Percentiles rank a stretch among this genome's conserved stretches.
Conservation (phyloP, 2,329 filamentous ascomycete species). For the Ascocoryne sarcoides region DNA sequence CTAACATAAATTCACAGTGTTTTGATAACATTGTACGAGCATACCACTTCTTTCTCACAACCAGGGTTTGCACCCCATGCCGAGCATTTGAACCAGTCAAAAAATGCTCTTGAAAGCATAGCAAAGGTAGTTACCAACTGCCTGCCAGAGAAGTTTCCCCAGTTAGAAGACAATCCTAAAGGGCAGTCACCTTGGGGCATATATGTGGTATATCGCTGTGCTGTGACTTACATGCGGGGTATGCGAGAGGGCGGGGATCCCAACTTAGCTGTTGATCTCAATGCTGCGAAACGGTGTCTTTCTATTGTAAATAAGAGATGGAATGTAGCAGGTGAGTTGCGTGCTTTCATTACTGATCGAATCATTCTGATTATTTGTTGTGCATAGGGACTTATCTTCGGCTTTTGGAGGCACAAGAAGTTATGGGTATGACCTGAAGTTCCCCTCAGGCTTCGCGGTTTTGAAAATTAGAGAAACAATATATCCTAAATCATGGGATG, state of each 20-base stretch:
- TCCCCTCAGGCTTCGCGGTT: too few relatives aligned
- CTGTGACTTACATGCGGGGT: conserved; percentile 6
- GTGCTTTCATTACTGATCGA: not conserved
- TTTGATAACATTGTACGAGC: conserved; percentile 11
- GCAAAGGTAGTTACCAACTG: too few relatives aligned
- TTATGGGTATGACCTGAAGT: too few relatives aligned
- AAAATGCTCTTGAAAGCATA: too few relatives aligned
- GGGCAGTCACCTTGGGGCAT: conserved; percentile 11
- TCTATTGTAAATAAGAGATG: conserved; percentile 10
- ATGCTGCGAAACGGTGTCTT: conserved; percentile 4
- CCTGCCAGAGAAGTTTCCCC: too few relatives aligned
- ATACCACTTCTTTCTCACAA: conserved; percentile 5
- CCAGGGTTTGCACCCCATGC: too few relatives aligned
- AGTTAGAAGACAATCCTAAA: too few relatives aligned
- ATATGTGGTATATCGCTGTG: conserved; percentile 7
- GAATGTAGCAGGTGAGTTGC: conserved; percentile 9
- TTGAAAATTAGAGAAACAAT: too few relatives aligned
- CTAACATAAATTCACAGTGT: conserved; percentile 1
- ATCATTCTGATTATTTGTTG: not conserved
- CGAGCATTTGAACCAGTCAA: too few relatives aligned
- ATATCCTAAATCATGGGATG: too few relatives aligned
- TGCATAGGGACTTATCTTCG: conserved; percentile 10
- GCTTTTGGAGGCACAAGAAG: conserved; percentile 13
- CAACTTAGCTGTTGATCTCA: conserved; percentile 4
- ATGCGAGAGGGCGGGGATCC: conserved; percentile 4